Percentiles rank a stretch among this genome's conserved stretches.
phyloP scores from a whole-genome alignment of 805 yeast species.

The Brettanomyces nanus region DNA sequence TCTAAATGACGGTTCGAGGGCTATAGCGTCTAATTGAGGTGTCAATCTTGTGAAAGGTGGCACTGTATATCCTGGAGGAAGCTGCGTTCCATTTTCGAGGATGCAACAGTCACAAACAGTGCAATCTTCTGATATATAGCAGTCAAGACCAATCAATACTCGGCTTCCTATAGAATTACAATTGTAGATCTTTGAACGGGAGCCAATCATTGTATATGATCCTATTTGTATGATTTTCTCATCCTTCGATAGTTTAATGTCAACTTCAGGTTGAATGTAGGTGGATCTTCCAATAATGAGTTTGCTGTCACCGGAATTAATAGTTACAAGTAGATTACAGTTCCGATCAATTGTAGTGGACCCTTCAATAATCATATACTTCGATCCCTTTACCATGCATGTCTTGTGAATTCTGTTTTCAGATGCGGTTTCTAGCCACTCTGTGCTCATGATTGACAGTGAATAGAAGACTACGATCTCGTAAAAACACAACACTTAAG shows the following conservation, averaged over 20 bases:
- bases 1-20: conserved; percentile 22
- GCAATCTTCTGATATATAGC: conserved; percentile 29
- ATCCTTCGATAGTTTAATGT: background rate
- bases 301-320: conserved; percentile 27
- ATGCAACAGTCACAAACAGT: conserved; percentile 46
- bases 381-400: conserved; percentile 36
- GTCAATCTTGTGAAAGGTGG: conserved; percentile 44
- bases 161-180: conserved; percentile 40
- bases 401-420: conserved; percentile 41
- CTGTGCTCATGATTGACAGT: conserved; percentile 1
- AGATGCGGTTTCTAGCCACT: conserved; percentile 41
- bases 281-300: background rate
- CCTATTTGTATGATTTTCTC: background rate
- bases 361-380: conserved; percentile 37
- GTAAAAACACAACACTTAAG: too few species aligned
- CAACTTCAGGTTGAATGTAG: background rate
- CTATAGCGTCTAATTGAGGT: background rate
- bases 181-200: conserved; percentile 12
- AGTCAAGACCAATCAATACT: conserved; percentile 36
- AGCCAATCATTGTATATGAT: background rate
- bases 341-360: conserved; percentile 34
- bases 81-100: conserved; percentile 30
- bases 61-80: conserved; percentile 37
- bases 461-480: background rate
- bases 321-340: conserved; percentile 21